phyloP scores from a whole-genome alignment of 2,329 filamentous ascomycete species.

The Annulohypoxylon truncatum region DNA sequence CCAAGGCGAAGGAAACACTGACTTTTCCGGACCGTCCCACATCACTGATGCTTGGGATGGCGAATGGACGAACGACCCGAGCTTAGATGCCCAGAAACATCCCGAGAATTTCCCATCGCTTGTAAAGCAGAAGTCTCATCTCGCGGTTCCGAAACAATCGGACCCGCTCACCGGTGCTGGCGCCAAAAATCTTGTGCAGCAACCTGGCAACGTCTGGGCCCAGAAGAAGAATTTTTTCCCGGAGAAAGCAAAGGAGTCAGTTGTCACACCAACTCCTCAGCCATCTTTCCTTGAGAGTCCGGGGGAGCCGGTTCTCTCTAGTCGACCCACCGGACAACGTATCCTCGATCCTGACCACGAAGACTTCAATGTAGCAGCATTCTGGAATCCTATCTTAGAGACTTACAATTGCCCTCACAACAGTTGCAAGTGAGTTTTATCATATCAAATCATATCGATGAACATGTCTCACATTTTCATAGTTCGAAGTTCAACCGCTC shows the following conservation, averaged over 20 bases:
- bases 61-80: conserved; percentile 10
- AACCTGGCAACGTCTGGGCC: conserved; percentile 39
- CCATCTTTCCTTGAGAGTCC: conserved; percentile 34
- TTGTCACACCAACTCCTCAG: conserved; percentile 26
- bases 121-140: conserved; percentile 28
- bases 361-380: conserved; percentile 61
- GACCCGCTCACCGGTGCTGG: conserved; percentile 36
- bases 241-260: conserved; percentile 13
- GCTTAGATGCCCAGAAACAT: conserved; percentile 7
- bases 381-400: conserved; percentile 56
- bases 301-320: conserved; percentile 7
- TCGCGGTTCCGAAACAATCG: conserved; percentile 37
- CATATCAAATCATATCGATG: background rate
- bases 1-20: background rate
- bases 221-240: conserved; percentile 46
- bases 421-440: conserved; percentile 60
- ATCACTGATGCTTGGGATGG: conserved; percentile 23
- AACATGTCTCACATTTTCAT: conserved; percentile 28
- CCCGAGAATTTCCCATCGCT: conserved; percentile 31
- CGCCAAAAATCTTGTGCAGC: conserved; percentile 20
- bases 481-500: conserved; percentile 57
- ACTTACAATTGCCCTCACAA: conserved; percentile 66
- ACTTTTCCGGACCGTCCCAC: background rate
- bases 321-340: conserved; percentile 23
- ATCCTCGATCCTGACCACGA: conserved; percentile 59